Base-by-base conservation (phyloP, 768 basidiomycete species). In the Pisolithus marmoratus region DNA sequence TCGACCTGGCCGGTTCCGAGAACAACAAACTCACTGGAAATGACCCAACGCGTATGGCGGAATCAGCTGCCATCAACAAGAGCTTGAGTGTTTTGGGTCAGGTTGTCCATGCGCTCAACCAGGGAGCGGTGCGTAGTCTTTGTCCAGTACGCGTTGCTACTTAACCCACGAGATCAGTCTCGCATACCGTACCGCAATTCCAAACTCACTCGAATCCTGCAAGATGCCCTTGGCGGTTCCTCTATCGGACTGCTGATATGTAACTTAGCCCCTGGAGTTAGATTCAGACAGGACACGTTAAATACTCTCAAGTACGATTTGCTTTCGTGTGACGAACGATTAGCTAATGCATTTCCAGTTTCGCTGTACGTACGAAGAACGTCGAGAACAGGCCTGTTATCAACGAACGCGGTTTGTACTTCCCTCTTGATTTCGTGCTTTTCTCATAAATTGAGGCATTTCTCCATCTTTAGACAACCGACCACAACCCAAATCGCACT, bases 1-100 rank as follows among this genome's bases (percentile, higher is more conserved):
- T 93, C 11, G 92, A 94, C 69, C 77, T 94, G 24, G 92, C 92
- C 17, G 92, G 92, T 24, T 91, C 88, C 0, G 92, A 94, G 70
- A 93, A 93, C 61, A 94, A 93, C 66, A 94, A 90, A 75, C 74
- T 87, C 24, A 93, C 93, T 4, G 91, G 92, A 5, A 94, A 93
- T 58, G 87, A 94, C 63, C 73, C 82, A 1, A 82, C 80, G n/a
- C 82, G 93, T 2, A 91, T 94, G 85, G 82, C 84, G 2, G 93
- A 95, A 69, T 88, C 87, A 4, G 71, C 87, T 2, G 90, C 91
- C 17, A 95, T 95, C 64, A 95, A 95, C 70, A 91, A 88, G 64
- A 90, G 87, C 6, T 68, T 95, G 44, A 88, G 89, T 54, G 87
- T 87, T 8, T 78, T 95, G 3, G 90, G 90, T 2, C 90, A 90